A percentile compares a stretch with the other conserved stretches of the same genome.
Conservation (phyloP, 495 filamentous ascomycete species). For the Lasiosphaeriaceae sp. region DNA sequence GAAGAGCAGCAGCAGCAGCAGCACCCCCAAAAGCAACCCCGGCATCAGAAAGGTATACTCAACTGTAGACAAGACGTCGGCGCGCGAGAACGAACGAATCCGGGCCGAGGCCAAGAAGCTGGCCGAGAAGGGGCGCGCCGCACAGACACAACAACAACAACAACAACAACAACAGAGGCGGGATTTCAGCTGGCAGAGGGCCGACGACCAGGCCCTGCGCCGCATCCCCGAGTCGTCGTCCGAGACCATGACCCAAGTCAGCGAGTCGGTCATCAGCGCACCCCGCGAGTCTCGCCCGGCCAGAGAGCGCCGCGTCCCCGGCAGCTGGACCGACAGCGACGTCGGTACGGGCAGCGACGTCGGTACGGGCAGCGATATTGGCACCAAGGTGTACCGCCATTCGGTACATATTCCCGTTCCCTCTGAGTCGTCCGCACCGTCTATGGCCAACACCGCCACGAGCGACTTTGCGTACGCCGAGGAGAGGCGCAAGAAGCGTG, state of each 20-base stretch:
- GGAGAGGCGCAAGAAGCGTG: slow-evolving; percentile 32
- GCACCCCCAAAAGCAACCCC: too few species aligned
- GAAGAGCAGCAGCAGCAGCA: slow-evolving; percentile 27
- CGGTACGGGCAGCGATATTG: slow-evolving; percentile 55
- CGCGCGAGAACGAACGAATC: slow-evolving; percentile 42
- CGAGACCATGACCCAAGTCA: slow-evolving; percentile 10
- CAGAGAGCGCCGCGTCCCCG: slow-evolving; percentile 28
- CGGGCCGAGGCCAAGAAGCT: slow-evolving; percentile 46
- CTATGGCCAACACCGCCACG: slow-evolving; percentile 9
- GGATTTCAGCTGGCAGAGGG: slow-evolving; percentile 48
- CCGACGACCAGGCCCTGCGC: slow-evolving; percentile 37
- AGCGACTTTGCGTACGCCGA: slow-evolving; percentile 31
- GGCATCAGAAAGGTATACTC: slow-evolving; percentile 56
- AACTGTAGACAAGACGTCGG: slow-evolving; percentile 42
- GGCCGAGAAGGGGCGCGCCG: slow-evolving; percentile 37
- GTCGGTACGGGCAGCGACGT: slow-evolving; percentile 53
- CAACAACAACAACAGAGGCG: slow-evolving; percentile 19
- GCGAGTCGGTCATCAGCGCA: slow-evolving; percentile 1
- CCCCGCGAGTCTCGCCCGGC: slow-evolving; percentile 7
- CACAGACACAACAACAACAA: slow-evolving; percentile 13
- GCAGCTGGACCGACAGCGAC: slow-evolving; percentile 54
- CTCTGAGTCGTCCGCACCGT: not conserved
- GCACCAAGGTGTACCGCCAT: slow-evolving; percentile 79
- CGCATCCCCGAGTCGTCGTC: slow-evolving; percentile 29
- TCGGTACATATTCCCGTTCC: slow-evolving; percentile 67